Conservation (phyloP, 495 filamentous ascomycete genomes). For the Tricharina praecox region DNA sequence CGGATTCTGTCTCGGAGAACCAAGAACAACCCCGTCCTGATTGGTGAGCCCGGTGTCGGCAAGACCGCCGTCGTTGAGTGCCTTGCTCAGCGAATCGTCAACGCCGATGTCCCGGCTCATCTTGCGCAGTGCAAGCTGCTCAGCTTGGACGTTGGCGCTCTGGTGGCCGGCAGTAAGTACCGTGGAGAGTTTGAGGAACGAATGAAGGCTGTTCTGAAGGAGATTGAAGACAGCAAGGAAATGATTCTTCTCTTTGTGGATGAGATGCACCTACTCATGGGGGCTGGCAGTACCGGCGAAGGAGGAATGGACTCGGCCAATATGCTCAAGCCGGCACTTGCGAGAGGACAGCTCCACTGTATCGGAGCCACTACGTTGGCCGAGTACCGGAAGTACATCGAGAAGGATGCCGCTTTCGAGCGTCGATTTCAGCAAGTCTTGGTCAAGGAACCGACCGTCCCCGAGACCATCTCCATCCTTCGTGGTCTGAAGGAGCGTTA, state of each 20-base stretch:
- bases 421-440: conserved; percentile 96
- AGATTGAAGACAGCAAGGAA: conserved; percentile 89
- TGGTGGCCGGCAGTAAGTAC: conserved; percentile 96
- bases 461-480: conserved; percentile 90
- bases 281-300: conserved; percentile 79
- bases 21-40: conserved; percentile 96
- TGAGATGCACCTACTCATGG: conserved; percentile 97
- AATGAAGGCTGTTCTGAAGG: conserved; percentile 96
- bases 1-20: conserved; percentile 84
- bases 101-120: conserved; percentile 87
- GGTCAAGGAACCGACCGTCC: conserved; percentile 75
- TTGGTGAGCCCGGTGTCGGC: conserved; percentile 92
- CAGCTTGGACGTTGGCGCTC: conserved; percentile 80
- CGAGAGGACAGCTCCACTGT: conserved; percentile 88
- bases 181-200: conserved; percentile 95
- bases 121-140: conserved; percentile 86
- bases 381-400: conserved; percentile 97
- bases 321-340: conserved; percentile 90
- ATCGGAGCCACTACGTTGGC: conserved; percentile 89
- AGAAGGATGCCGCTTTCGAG: conserved; percentile 95
- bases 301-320: conserved; percentile 99
- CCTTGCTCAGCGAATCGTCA: conserved; percentile 86
- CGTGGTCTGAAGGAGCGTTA: conserved; percentile 94
- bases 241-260: conserved; percentile 96
- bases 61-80: conserved; percentile 98